Conservation (phyloP, 306 rosid species). For the Ceratonia siliqua region DNA sequence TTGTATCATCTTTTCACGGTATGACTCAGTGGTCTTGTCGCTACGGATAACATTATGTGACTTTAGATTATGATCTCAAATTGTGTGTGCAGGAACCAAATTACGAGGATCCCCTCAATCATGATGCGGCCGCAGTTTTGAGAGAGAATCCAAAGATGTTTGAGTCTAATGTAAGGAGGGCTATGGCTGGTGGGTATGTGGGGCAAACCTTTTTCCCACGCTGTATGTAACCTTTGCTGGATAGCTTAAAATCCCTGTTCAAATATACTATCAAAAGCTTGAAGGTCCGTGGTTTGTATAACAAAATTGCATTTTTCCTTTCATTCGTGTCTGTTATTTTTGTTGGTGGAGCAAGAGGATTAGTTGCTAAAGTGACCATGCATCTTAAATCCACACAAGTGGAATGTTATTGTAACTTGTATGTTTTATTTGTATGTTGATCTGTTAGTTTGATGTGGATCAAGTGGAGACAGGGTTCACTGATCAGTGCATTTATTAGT, state of each 20-base stretch:
- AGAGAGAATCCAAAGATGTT: constrained; percentile 69
- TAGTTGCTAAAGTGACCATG: constrained; percentile 20
- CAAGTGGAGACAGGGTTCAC: background rate
- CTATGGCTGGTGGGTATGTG: constrained; percentile 82
- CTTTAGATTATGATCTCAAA: background rate
- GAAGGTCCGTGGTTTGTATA: constrained; percentile 42
- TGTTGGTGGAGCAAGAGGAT: constrained; percentile 26
- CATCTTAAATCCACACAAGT: constrained; percentile 29
- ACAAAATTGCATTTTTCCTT: constrained; percentile 32
- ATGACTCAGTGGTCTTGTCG: background rate
- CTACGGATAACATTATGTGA: background rate
- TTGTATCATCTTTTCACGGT: constrained; percentile 77
- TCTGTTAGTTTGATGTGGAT: constrained; percentile 14
- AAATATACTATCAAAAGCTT: constrained; percentile 25
- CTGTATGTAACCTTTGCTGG: constrained; percentile 48
- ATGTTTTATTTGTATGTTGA: constrained; percentile 29
- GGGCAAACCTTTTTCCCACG: constrained; percentile 66
- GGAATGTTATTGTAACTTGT: constrained; percentile 29
- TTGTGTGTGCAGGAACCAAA: constrained; percentile 63
- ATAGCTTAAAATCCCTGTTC: constrained; percentile 13
- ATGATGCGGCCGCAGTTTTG: constrained; percentile 78
- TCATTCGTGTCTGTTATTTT: background rate
- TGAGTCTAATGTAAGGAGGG: constrained; percentile 72
- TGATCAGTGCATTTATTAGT: background rate
- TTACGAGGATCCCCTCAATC: constrained; percentile 75